Percentiles rank a stretch among this genome's conserved stretches.
Evolutionary conservation across 192 early-diverging fungal species (phyloP).

Genomic region (Coemansia biformis): DNA sequence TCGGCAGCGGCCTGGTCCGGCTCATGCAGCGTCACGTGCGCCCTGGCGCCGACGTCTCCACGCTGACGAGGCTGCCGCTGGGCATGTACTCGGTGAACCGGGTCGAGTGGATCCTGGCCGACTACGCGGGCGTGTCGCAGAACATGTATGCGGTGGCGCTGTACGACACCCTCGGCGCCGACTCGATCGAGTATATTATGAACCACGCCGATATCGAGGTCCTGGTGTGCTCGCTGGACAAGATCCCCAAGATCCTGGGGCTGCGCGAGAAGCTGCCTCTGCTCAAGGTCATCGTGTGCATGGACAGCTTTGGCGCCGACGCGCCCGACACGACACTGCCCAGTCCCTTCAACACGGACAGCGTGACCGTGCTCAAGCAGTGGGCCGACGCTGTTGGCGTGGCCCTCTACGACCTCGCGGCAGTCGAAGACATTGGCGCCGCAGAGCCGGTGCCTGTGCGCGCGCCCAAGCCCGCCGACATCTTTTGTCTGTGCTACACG

Average conservation of each 20-base stretch:
- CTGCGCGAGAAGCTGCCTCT: constrained; percentile 56
- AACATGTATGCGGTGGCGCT: constrained; percentile 67
- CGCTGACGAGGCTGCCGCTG: constrained; percentile 42
- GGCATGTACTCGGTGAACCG: constrained; percentile 75
- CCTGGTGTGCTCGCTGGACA: constrained; percentile 61
- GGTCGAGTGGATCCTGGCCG: constrained; percentile 70
- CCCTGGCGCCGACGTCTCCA: constrained; percentile 25
- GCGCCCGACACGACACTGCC: constrained; percentile 27
- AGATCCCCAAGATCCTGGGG: constrained; percentile 57
- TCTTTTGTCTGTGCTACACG: constrained; percentile 73
- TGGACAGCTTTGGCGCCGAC: constrained; percentile 54
- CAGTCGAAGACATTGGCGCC: constrained; percentile 59
- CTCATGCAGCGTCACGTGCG: constrained; percentile 52
- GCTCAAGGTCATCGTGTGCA: constrained; percentile 68
- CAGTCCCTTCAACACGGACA: constrained; percentile 42
- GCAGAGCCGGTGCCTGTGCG: constrained; percentile 52
- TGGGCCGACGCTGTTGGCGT: constrained; percentile 65
- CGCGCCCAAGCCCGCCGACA: constrained; percentile 59
- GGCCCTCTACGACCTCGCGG: constrained; percentile 53
- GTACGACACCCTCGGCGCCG: constrained; percentile 85
- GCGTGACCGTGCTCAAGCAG: constrained; percentile 35
- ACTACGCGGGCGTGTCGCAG: constrained; percentile 62
- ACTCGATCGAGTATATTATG: constrained; percentile 77
- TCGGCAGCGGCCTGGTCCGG: constrained; percentile 68
- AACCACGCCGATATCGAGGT: constrained; percentile 75